Evolutionary conservation across 75 land plant genomes (phyloP).

Genomic region (Pinus tabuliformis): DNA sequence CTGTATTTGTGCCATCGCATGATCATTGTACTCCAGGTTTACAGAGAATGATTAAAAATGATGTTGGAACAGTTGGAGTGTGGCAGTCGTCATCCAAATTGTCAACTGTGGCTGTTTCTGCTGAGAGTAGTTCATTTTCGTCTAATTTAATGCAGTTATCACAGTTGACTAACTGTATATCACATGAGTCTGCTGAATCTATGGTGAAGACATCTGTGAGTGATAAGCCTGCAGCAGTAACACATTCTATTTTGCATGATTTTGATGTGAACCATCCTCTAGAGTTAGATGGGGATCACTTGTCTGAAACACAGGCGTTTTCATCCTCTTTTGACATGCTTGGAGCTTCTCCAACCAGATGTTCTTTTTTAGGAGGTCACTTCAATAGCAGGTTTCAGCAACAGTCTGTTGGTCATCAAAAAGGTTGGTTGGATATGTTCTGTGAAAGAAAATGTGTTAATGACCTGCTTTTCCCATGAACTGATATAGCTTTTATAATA

Average conservation of each 20-base stretch:
- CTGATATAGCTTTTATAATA: no score
- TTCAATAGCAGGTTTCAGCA: constrained; percentile 34
- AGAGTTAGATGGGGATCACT: constrained; percentile 15
- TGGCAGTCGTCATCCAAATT: constrained; percentile 28
- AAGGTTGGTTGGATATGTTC: no score
- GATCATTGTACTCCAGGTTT: constrained; percentile 29
- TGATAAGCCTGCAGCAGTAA: constrained; percentile 13
- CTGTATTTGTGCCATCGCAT: constrained; percentile 55
- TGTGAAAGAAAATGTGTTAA: no score
- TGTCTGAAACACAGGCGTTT: constrained; percentile 20
- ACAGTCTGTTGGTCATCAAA: constrained; percentile 14
- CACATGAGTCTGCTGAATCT: neutral
- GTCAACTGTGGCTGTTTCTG: constrained; percentile 4
- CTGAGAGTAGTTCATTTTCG: constrained; percentile 8
- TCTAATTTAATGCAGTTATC: neutral
- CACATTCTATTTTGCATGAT: constrained; percentile 10
- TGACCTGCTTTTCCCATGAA: no score
- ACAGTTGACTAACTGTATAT: neutral
- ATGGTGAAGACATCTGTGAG: neutral
- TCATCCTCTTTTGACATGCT: constrained; percentile 9
- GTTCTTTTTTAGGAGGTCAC: constrained; percentile 21
- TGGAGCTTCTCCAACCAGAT: constrained; percentile 19
- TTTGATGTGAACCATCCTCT: constrained; percentile 14
- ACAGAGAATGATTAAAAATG: constrained; percentile 42
- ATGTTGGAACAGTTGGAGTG: constrained; percentile 26